These are phyloP conservation scores for Phlegmacium glaucopus DNA, from an alignment of 768 basidiomycete species.

Conservation along the genomic window DNA sequence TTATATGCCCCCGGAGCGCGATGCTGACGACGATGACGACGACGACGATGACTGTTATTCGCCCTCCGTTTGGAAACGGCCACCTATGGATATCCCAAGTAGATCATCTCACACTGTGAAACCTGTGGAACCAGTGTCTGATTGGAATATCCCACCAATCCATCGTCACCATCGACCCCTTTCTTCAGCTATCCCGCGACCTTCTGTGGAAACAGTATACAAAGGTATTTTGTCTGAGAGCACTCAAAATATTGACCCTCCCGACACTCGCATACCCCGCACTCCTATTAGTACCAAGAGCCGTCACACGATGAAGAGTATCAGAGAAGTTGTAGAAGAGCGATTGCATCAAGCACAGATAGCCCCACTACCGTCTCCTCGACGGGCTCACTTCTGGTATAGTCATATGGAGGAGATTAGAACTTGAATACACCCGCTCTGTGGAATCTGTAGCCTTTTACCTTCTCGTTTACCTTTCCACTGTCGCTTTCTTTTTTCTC, in stretches of 20 bases:
- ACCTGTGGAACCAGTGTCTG: too few relatives aligned
- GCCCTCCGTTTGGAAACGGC: not conserved
- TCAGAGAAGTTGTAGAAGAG: slow-evolving; percentile 79
- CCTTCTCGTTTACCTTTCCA: not conserved
- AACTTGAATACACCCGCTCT: not conserved
- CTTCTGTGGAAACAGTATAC: too few relatives aligned
- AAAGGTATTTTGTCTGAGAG: too few relatives aligned
- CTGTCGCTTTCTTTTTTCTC: too few relatives aligned
- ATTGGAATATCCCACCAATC: too few relatives aligned
- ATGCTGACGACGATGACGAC: not conserved
- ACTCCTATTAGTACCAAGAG: slow-evolving; percentile 11
- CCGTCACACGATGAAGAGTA: slow-evolving; percentile 61
- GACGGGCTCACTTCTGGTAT: slow-evolving; percentile 41
- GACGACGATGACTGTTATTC: not conserved
- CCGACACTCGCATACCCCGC: too few relatives aligned
- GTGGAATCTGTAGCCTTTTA: not conserved
- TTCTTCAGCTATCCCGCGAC: too few relatives aligned
- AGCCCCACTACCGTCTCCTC: slow-evolving; percentile 35
- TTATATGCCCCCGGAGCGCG: not conserved
- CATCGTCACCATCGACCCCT: too few relatives aligned
- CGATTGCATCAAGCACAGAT: slow-evolving; percentile 53
- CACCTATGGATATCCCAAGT: not conserved
- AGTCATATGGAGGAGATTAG: slow-evolving; percentile 38
- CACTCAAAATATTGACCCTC: too few relatives aligned
- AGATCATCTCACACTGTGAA: slow-evolving; percentile 7